Evolutionary conservation across 768 basidiomycete genomes (phyloP).

Genomic region (Suillus paluster): DNA sequence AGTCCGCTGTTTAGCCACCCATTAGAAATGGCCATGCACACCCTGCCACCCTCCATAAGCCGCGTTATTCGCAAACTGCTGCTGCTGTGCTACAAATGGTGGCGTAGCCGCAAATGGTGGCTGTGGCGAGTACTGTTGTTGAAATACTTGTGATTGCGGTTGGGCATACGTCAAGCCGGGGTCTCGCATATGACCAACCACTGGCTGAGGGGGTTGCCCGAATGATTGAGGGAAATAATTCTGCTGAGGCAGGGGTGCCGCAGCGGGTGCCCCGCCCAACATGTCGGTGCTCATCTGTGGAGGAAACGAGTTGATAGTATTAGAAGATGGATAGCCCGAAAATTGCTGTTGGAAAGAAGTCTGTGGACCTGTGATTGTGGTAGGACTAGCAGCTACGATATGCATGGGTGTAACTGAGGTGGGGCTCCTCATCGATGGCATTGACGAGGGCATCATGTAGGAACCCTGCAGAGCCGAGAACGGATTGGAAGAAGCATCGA

Average conservation of each 20-base stretch:
- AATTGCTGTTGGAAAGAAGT: slow-evolving; percentile 31
- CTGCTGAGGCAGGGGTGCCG: neutral
- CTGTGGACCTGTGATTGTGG: slow-evolving; percentile 21
- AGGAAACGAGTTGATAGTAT: slow-evolving; percentile 7
- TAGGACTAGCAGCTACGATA: slow-evolving; percentile 27
- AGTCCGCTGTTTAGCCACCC: too few species aligned
- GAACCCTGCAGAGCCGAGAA: slow-evolving; percentile 23
- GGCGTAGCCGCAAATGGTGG: slow-evolving; percentile 21
- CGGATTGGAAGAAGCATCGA: slow-evolving; percentile 16
- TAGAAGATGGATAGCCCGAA: slow-evolving; percentile 15
- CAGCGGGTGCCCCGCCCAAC: neutral
- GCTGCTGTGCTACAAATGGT: slow-evolving; percentile 19
- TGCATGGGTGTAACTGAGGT: slow-evolving; percentile 16
- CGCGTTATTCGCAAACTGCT: slow-evolving; percentile 21
- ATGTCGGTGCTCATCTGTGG: neutral
- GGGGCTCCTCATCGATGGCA: slow-evolving; percentile 2
- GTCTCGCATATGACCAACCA: slow-evolving; percentile 1
- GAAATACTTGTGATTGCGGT: neutral
- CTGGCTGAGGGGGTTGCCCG: neutral
- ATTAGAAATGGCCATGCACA: slow-evolving; percentile 22
- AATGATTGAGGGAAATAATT: slow-evolving; percentile 1
- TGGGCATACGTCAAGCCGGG: neutral
- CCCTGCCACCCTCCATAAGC: slow-evolving; percentile 25
- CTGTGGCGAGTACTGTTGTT: slow-evolving; percentile 34
- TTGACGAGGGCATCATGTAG: slow-evolving; percentile 9